Evolutionary conservation across 192 early-diverging fungal genomes (phyloP).

Genomic region (Lobosporangium transversale): DNA sequence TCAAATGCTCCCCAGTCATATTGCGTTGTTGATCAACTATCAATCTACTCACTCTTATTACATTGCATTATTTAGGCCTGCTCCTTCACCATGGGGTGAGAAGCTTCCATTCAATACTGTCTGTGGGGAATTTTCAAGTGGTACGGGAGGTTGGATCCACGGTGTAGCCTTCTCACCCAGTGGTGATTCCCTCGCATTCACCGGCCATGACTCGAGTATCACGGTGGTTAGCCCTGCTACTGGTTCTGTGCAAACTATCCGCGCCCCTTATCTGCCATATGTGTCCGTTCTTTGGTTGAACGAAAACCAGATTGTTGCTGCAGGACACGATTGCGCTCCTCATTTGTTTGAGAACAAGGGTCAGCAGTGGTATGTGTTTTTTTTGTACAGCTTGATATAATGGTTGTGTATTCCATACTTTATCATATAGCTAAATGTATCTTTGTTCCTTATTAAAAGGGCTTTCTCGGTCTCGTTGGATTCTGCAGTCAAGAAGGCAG

Average conservation of each 20-base stretch:
- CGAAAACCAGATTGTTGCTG: slow-evolving; percentile 82
- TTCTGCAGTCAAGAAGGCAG: slow-evolving; percentile 75
- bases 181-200: slow-evolving; percentile 87
- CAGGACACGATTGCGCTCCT: slow-evolving; percentile 95
- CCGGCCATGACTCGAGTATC: slow-evolving; percentile 87
- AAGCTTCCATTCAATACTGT: slow-evolving; percentile 93
- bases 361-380: slow-evolving; percentile 64
- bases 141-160: slow-evolving; percentile 91
- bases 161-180: slow-evolving; percentile 90
- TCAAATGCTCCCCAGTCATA: not conserved
- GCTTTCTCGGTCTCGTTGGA: slow-evolving; percentile 77
- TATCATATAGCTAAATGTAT: not conserved
- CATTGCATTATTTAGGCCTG: slow-evolving; percentile 56
- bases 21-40: not conserved
- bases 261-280: slow-evolving; percentile 77
- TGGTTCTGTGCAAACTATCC: slow-evolving; percentile 66
- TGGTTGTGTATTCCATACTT: not conserved
- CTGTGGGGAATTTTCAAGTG: slow-evolving; percentile 84
- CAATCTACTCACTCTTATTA: not conserved
- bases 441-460: slow-evolving; percentile 36
- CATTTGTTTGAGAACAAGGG: slow-evolving; percentile 75
- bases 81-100: slow-evolving; percentile 91
- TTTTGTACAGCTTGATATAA: not conserved
- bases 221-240: slow-evolving; percentile 77
- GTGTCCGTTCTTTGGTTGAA: slow-evolving; percentile 80